Conservation (phyloP, 202 grass and related monocot species). For the Panicum virgatum region DNA sequence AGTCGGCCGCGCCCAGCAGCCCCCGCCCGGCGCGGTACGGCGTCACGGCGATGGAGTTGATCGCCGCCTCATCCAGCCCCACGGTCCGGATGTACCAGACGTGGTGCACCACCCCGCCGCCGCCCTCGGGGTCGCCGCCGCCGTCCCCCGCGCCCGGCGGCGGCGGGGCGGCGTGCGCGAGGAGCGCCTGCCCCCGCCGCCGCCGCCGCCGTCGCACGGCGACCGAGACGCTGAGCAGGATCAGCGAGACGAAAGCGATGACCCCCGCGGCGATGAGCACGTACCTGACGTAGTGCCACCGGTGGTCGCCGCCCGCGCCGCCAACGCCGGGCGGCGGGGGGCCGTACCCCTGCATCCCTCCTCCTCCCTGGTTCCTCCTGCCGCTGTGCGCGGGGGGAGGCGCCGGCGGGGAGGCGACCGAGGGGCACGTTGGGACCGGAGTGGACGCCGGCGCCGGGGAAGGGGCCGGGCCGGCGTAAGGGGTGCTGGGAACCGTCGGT, state of each 20-base stretch:
- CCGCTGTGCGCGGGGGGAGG: conserved; percentile 16
- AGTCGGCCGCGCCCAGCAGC: conserved; percentile 58
- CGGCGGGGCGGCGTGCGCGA: not conserved
- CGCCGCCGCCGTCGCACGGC: conserved; percentile 36
- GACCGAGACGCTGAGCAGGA: conserved; percentile 38
- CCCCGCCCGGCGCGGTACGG: conserved; percentile 50
- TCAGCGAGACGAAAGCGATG: conserved; percentile 40
- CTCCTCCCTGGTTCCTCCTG: conserved; percentile 47
- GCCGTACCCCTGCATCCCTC: not conserved
- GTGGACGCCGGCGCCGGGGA: not conserved
- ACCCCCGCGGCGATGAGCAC: not conserved
- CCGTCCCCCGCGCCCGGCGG: too few species aligned
- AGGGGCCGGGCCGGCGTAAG: not conserved
- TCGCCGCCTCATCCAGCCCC: conserved; percentile 70
- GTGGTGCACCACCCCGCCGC: conserved; percentile 49
- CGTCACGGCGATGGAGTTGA: conserved; percentile 55
- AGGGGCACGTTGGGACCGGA: not conserved
- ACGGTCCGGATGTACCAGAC: conserved; percentile 80
- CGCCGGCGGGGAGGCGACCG: not conserved
- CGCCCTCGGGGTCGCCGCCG: too few species aligned
- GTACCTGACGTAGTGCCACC: not conserved
- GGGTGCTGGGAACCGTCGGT: not conserved
- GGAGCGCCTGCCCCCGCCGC: conserved; percentile 31
- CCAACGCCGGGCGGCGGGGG: not conserved
- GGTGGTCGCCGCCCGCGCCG: too few species aligned